Percentiles rank a stretch among this genome's conserved stretches.
phyloP scores from a whole-genome alignment of 805 yeast genomes.

The Spathaspora sp. region DNA sequence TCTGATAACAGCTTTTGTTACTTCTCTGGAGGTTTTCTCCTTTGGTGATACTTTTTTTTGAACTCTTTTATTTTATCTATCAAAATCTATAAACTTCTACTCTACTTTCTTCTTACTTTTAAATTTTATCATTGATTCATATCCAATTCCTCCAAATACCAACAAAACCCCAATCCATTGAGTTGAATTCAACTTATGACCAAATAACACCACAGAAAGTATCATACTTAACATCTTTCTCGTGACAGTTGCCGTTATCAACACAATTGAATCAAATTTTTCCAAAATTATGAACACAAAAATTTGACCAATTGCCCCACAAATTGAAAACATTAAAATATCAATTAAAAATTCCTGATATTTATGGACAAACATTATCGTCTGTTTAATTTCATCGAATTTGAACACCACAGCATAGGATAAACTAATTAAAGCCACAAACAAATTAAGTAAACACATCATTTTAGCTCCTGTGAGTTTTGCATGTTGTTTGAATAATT shows the following conservation, averaged over 20 bases:
- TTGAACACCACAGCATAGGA: slow-evolving; percentile 45
- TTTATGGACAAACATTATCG: slow-evolving; percentile 42
- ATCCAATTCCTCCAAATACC: slow-evolving; percentile 83
- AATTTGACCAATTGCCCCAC: slow-evolving; percentile 93
- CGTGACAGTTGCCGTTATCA: slow-evolving; percentile 93
- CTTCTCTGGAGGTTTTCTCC: not conserved
- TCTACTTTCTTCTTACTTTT: slow-evolving; percentile 1
- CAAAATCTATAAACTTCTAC: slow-evolving; percentile 4
- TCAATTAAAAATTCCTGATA: slow-evolving; percentile 59
- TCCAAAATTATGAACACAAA: slow-evolving; percentile 85
- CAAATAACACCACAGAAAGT: slow-evolving; percentile 79
- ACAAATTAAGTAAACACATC: slow-evolving; percentile 65
- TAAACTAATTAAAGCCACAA: slow-evolving; percentile 45
- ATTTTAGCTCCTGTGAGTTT: slow-evolving; percentile 78
- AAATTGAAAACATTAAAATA: slow-evolving; percentile 60
- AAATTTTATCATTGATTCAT: slow-evolving; percentile 56
- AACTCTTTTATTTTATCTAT: not conserved
- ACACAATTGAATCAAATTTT: slow-evolving; percentile 75
- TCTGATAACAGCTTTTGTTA: not conserved
- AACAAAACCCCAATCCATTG: slow-evolving; percentile 80
- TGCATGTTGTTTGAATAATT: slow-evolving; percentile 50
- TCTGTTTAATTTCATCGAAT: slow-evolving; percentile 43
- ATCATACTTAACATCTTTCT: slow-evolving; percentile 96
- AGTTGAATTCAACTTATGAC: slow-evolving; percentile 57
- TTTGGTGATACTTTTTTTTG: not conserved